Conservation (phyloP, 805 yeast species). For the Metschnikowia chrysomelidarum region DNA sequence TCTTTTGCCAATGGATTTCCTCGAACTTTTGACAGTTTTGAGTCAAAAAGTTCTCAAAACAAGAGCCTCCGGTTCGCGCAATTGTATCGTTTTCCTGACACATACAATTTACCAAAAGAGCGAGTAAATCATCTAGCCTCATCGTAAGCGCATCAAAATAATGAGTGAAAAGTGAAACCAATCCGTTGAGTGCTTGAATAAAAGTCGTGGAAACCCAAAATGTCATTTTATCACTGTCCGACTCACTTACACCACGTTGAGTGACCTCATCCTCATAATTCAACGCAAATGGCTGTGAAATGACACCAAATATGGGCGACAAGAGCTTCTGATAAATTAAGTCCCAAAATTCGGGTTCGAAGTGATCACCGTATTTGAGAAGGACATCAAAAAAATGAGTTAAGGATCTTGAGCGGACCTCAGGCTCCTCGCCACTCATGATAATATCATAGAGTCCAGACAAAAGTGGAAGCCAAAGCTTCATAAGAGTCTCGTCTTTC, state of each 20-base stretch:
- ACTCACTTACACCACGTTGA: constrained; percentile 5
- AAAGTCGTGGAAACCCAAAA: constrained; percentile 97
- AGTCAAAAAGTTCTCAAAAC: constrained; percentile 75
- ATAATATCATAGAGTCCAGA: constrained; percentile 83
- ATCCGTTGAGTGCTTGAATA: constrained; percentile 88
- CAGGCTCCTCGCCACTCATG: constrained; percentile 91
- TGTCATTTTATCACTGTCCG: constrained; percentile 76
- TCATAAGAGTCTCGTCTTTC: constrained; percentile 39
- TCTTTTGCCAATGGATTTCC: constrained; percentile 68
- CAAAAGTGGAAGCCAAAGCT: constrained; percentile 84
- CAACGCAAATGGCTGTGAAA: constrained; percentile 73
- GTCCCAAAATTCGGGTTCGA: constrained; percentile 79
- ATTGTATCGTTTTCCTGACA: constrained; percentile 97
- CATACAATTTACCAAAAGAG: constrained; percentile 78
- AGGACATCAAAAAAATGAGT: constrained; percentile 78
- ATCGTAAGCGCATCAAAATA: constrained; percentile 75
- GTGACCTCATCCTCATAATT: constrained; percentile 47
- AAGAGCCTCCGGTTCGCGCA: constrained; percentile 89
- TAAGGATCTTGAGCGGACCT: constrained; percentile 87
- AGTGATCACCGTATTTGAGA: constrained; percentile 74
- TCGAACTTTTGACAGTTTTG: constrained; percentile 68
- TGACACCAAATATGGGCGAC: constrained; percentile 86
- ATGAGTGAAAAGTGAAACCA: constrained; percentile 78
- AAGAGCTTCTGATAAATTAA: constrained; percentile 70
- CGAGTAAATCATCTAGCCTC: constrained; percentile 76